These are phyloP conservation scores for Mastigamoeba balamuthi DNA, from an alignment of 78 protist genomes.

Conservation along the genomic window DNA sequence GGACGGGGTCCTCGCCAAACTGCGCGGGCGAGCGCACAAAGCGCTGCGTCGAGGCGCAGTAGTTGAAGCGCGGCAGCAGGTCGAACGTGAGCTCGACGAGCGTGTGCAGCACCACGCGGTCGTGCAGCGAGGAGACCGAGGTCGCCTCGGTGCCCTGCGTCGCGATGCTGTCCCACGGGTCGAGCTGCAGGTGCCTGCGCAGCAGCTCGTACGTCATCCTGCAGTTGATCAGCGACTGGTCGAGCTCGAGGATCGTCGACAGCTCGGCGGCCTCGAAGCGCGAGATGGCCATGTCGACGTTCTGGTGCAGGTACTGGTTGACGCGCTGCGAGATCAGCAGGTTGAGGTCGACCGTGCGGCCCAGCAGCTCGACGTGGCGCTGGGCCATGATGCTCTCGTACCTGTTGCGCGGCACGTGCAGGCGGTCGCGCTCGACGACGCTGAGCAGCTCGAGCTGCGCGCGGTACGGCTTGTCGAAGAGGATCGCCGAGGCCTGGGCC, in stretches of 20 bases:
- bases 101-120: constrained; percentile 60
- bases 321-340: constrained; percentile 65
- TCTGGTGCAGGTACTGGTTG: constrained; percentile 18
- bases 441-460: constrained; percentile 17
- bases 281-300: constrained; percentile 55
- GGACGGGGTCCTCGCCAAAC: constrained; percentile 28
- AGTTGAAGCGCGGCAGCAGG: constrained; percentile 55
- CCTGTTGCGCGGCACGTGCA: constrained; percentile 42
- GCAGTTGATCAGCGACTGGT: not conserved
- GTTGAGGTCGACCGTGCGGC: constrained; percentile 58
- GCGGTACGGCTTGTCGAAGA: constrained; percentile 45
- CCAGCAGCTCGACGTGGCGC: constrained; percentile 58
- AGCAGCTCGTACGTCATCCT: constrained; percentile 52
- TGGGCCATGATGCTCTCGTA: constrained; percentile 61
- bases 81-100: constrained; percentile 48
- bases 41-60: constrained; percentile 37
- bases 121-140: constrained; percentile 52
- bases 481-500: constrained; percentile 25
- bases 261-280: constrained; percentile 54
- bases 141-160: constrained; percentile 56
- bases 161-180: constrained; percentile 51
- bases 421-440: constrained; percentile 12
- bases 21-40: constrained; percentile 49
- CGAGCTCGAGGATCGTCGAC: constrained; percentile 7
- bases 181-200: constrained; percentile 31